Evolutionary conservation across 192 early-diverging fungal species (phyloP).

Genomic region (Dissophora ornata): DNA sequence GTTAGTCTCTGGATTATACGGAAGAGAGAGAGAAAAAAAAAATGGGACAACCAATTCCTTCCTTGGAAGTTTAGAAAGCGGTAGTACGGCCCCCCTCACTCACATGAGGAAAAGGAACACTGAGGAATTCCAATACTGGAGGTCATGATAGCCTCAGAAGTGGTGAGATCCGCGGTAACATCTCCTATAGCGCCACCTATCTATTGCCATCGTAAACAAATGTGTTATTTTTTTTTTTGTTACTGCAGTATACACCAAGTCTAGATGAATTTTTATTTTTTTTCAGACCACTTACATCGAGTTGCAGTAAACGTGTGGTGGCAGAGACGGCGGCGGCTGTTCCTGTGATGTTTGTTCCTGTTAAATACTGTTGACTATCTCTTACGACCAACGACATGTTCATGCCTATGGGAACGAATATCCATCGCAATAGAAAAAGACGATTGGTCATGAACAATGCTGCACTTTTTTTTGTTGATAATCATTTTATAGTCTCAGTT

Average conservation of each 20-base stretch:
- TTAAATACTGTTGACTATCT: conserved; percentile 36
- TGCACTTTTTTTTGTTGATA: background rate
- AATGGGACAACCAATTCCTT: no score
- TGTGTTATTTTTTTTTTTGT: no score
- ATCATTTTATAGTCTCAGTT: no score
- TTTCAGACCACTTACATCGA: conserved; percentile 4
- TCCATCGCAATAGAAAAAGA: no score
- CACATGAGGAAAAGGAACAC: conserved; percentile 47
- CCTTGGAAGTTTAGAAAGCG: no score
- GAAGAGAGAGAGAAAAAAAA: no score
- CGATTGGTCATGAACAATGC: background rate
- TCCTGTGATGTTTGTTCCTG: conserved; percentile 23
- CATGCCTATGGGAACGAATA: conserved; percentile 32
- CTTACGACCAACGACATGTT: conserved; percentile 36
- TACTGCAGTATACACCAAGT: background rate
- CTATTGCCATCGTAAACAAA: no score
- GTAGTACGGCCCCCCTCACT: no score
- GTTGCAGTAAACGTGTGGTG: conserved; percentile 16
- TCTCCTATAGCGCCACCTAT: conserved; percentile 36
- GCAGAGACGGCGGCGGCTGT: conserved; percentile 40
- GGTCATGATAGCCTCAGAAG: conserved; percentile 37
- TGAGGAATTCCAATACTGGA: conserved; percentile 49
- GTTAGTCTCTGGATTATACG: no score
- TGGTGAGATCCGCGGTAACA: conserved; percentile 32
- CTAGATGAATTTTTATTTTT: background rate